phyloP scores from a whole-genome alignment of 768 basidiomycete species.

The Russula olivacea region DNA sequence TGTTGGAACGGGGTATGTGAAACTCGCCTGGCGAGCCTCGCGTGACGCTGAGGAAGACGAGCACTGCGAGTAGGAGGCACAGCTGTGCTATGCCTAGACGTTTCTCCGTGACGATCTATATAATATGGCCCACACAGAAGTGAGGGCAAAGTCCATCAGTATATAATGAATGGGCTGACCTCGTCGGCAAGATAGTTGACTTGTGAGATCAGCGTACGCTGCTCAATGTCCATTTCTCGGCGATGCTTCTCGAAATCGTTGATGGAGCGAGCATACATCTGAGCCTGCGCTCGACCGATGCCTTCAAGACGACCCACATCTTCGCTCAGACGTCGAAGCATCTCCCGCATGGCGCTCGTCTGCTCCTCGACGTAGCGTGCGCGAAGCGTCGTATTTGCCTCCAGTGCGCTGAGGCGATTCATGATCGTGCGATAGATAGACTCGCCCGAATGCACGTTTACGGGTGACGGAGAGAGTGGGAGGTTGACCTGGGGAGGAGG shows the following conservation, averaged over 20 bases:
- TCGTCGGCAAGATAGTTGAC: conserved; percentile 77
- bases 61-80: conserved; percentile 71
- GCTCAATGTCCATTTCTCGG: conserved; percentile 60
- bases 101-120: conserved; percentile 79
- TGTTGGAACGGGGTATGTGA: conserved; percentile 13
- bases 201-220: conserved; percentile 58
- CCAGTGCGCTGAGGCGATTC: conserved; percentile 81
- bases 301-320: conserved; percentile 75
- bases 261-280: conserved; percentile 56
- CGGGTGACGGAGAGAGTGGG: conserved; percentile 24
- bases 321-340: conserved; percentile 67
- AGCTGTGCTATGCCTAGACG: conserved; percentile 86
- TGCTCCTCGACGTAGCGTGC: conserved; percentile 88
- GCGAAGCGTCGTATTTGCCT: conserved; percentile 82
- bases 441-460: conserved; percentile 44
- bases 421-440: conserved; percentile 96
- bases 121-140: neutral
- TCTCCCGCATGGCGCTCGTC: conserved; percentile 63
- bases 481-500: neutral
- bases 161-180: conserved; percentile 37
- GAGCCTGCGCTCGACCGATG: conserved; percentile 62
- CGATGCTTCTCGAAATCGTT: conserved; percentile 67
- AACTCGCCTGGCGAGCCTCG: conserved; percentile 52
- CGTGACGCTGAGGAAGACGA: conserved; percentile 83
- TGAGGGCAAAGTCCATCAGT: neutral